Evolutionary conservation across 768 basidiomycete species (phyloP), one percentile per base, ranked within the genome.

Genomic region (Lentinula lateritia): DNA sequence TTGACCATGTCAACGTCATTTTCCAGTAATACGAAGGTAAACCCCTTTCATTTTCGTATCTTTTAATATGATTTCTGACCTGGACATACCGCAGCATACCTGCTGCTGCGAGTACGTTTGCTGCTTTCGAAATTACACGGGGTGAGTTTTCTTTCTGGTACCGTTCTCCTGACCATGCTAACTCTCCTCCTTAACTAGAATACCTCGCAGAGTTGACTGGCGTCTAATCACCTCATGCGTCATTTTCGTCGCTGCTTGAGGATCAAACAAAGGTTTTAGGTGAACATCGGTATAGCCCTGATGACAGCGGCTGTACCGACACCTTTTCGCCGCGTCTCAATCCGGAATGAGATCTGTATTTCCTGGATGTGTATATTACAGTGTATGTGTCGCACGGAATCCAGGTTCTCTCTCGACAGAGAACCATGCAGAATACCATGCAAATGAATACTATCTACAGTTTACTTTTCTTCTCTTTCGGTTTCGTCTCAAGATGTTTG

Each of bases 71-170:
- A 46, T 23, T 43, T 59, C 61, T 46, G 58, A 35, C 52, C 16
- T 63, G 15, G 3, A 28, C 28, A 28, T 39, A 62, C 66, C 15
- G 52, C 64, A 93, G 93, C 73, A 93, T 95, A 67, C 95, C 95
- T 13, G 92, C 95, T 5, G 94, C 93, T 12, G 95, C 86, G 46
- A 87, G 88, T 65, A 97, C 95, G 3, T 96, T 97, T 66, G 88
- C 50, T n/a, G 56, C 56, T 45, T 58, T 58, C 13, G 56, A 58
- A 20, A 58, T 58, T 23, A 58, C 56, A 36, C 42, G 56, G 2
- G 54, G 54, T 42, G 39, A 2, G n/a, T 13, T 56, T 15, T 16
- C n/a, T 36, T 28, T 16, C 55, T 23, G 35, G 28, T 28, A 28
- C 42, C 9, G 5, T 43, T 13, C 20, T 34, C 7, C 18, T 23